phyloP scores from a whole-genome alignment of 495 filamentous ascomycete species.

The Daldinia decipiens region DNA sequence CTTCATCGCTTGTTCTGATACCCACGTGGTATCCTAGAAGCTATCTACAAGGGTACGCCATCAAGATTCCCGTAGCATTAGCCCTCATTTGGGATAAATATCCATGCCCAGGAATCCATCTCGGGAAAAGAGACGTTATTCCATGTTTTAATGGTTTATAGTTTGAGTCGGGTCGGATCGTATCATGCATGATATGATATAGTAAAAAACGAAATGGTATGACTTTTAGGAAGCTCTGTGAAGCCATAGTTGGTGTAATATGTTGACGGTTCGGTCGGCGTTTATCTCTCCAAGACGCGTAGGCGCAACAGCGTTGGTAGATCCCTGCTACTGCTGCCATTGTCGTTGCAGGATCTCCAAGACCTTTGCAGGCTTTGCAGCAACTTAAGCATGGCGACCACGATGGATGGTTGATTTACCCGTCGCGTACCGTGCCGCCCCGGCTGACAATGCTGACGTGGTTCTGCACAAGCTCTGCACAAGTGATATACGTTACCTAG shows the following conservation, averaged over 20 bases:
- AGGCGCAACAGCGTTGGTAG: not conserved
- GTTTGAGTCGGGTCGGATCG: constrained; percentile 13
- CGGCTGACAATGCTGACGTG: constrained; percentile 40
- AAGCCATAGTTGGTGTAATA: constrained; percentile 1
- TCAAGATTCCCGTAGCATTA: constrained; percentile 35
- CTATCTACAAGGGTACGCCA: constrained; percentile 14
- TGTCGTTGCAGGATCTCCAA: constrained; percentile 39
- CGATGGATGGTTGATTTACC: constrained; percentile 37
- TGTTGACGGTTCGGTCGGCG: constrained; percentile 3
- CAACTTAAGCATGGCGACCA: constrained; percentile 19
- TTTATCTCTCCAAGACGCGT: constrained; percentile 3
- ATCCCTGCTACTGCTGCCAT: constrained; percentile 23
- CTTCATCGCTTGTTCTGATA: constrained; percentile 22
- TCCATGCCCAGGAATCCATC: constrained; percentile 23
- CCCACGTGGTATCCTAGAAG: constrained; percentile 30
- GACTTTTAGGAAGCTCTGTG: constrained; percentile 17
- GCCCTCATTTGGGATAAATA: constrained; percentile 44
- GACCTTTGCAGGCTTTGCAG: constrained; percentile 15
- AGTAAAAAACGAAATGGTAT: constrained; percentile 7
- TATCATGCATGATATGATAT: not conserved
- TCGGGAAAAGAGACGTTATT: constrained; percentile 26
- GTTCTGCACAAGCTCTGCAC: constrained; percentile 30
- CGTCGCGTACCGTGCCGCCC: constrained; percentile 40
- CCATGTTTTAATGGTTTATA: constrained; percentile 10
- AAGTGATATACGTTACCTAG: constrained; percentile 20